These are phyloP conservation scores for Nigrograna mackinnonii DNA, from an alignment of 2,329 filamentous ascomycete genomes.

Conservation along the genomic window DNA sequence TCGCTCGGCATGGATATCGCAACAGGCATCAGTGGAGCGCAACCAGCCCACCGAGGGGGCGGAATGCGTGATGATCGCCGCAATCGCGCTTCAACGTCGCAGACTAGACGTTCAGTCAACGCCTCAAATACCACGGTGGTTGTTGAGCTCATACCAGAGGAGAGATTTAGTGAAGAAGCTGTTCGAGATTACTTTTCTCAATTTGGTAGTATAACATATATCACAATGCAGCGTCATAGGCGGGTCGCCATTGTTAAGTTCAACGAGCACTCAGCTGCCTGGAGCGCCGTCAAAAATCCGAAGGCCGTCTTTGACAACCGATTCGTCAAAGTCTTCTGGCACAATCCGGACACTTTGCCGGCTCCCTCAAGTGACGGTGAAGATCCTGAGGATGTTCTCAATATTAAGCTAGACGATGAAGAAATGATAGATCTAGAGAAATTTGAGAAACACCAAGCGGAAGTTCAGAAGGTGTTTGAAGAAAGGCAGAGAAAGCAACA, in stretches of 20 bases:
- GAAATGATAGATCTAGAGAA: conserved; percentile 71
- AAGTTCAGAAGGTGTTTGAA: conserved; percentile 70
- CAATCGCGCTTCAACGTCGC: too few relatives aligned
- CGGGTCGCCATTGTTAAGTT: conserved; percentile 72
- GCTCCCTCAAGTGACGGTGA: conserved; percentile 5
- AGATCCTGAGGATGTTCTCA: conserved; percentile 18
- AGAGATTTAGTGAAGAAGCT: conserved; percentile 66
- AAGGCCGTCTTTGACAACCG: conserved; percentile 84
- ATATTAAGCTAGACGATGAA: conserved; percentile 34
- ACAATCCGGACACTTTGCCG: conserved; percentile 49
- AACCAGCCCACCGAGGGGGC: too few relatives aligned
- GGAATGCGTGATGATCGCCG: too few relatives aligned
- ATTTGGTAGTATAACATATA: conserved; percentile 68
- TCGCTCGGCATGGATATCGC: too few relatives aligned
- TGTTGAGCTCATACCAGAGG: conserved; percentile 76
- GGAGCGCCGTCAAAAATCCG: conserved; percentile 73
- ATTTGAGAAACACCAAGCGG: conserved; percentile 69
- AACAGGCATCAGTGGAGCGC: too few relatives aligned
- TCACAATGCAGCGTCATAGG: conserved; percentile 69
- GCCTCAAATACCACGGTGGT: conserved; percentile 69
- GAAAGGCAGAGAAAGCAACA: conserved; percentile 66
- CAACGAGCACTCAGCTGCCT: conserved; percentile 66
- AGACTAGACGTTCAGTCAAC: too few relatives aligned
- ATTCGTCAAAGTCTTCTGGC: conserved; percentile 85
- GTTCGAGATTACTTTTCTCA: conserved; percentile 72